phyloP scores from a whole-genome alignment of 352 stramenopile genomes.

The Pythium aristosporum region DNA sequence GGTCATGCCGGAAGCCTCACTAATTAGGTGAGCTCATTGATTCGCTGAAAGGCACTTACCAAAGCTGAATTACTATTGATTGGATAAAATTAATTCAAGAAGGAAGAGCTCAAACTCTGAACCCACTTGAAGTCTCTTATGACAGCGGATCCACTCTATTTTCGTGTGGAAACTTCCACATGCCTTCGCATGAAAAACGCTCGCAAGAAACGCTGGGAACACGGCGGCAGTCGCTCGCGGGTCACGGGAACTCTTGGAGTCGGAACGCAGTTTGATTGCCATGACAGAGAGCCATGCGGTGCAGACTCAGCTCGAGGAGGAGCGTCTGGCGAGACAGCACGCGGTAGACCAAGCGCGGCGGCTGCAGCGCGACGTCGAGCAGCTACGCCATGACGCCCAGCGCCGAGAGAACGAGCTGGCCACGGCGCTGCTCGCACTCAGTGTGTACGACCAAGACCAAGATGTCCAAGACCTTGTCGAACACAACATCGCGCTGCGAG shows the following conservation, averaged over 20 bases:
- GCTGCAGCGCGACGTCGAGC: constrained; percentile 35
- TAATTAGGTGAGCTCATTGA: not conserved
- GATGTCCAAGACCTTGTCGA: constrained; percentile 45
- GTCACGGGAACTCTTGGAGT: not conserved
- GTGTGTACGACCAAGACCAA: constrained; percentile 28
- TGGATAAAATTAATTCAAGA: not conserved
- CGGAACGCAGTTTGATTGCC: not conserved
- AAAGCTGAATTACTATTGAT: not conserved
- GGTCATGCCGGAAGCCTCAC: too few species aligned
- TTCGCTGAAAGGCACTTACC: not conserved
- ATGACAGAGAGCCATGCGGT: constrained; percentile 20
- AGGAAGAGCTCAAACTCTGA: not conserved
- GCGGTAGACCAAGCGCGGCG: constrained; percentile 14
- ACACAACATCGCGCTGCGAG: constrained; percentile 43
- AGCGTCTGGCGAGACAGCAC: constrained; percentile 12
- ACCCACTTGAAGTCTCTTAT: constrained; percentile 11
- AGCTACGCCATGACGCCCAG: constrained; percentile 29
- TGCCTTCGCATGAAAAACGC: not conserved
- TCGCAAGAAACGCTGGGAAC: not conserved
- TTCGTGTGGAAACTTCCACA: constrained; percentile 11
- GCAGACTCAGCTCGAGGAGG: constrained; percentile 18
- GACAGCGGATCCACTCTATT: constrained; percentile 6
- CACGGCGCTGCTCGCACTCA: constrained; percentile 27
- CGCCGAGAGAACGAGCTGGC: constrained; percentile 32
- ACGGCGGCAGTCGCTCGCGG: not conserved